A percentile compares a stretch with the other conserved stretches of the same genome.
Evolutionary conservation across 768 basidiomycete genomes (phyloP).

Genomic region (Glaciozyma antarctica): DNA sequence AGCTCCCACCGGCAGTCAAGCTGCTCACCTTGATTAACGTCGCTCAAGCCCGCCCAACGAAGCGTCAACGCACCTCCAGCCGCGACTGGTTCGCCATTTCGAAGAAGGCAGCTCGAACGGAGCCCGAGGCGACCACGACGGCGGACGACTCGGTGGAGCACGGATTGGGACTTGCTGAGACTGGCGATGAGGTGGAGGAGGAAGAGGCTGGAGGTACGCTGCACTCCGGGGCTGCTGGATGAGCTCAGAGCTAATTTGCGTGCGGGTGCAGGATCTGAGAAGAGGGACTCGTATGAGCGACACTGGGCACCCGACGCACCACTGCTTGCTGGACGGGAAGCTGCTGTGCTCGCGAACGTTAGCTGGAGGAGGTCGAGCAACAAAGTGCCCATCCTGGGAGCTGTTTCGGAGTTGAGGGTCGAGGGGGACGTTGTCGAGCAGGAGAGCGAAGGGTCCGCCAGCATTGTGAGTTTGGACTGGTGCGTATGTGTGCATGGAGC

Average conservation of each 20-base stretch:
- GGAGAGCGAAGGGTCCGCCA: background rate
- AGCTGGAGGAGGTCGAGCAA: constrained; percentile 1
- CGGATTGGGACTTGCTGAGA: background rate
- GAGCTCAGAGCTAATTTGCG: background rate
- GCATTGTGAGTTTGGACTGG: background rate
- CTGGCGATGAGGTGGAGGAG: background rate
- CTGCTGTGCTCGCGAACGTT: background rate
- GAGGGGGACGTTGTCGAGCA: constrained; percentile 4
- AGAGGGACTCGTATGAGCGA: constrained; percentile 3
- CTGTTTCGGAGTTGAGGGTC: background rate
- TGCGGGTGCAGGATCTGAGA: background rate
- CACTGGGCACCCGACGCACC: background rate
- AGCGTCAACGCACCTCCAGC: constrained; percentile 5
- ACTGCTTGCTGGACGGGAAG: background rate
- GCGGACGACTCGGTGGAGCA: background rate
- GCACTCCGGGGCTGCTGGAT: background rate
- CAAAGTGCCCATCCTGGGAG: background rate
- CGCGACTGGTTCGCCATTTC: constrained; percentile 27
- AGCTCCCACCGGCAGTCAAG: constrained; percentile 11
- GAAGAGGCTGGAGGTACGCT: background rate
- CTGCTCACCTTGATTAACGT: constrained; percentile 28
- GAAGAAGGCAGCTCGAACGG: background rate
- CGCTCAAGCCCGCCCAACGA: constrained; percentile 18
- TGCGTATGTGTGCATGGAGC: background rate
- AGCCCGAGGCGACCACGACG: background rate